Percentiles rank a stretch among this genome's conserved stretches.
These are phyloP conservation scores for Pachyrhizus erosus DNA, from an alignment of 306 rosid genomes.

Conservation along the genomic window DNA sequence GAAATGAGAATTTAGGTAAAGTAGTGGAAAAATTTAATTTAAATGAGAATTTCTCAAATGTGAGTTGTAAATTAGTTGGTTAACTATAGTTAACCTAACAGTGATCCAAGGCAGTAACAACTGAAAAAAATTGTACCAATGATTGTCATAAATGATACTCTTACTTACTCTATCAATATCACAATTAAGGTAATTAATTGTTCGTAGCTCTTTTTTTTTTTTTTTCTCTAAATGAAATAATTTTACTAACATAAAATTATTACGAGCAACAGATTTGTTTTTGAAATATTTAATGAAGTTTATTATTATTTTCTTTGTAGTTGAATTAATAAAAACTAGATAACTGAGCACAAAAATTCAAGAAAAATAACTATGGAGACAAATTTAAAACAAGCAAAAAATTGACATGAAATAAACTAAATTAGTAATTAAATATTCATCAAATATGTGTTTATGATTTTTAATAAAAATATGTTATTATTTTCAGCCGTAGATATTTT, in stretches of 20 bases:
- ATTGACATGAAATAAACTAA: neutral
- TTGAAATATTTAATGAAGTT: neutral
- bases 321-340: neutral
- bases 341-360: neutral
- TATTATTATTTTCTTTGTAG: neutral
- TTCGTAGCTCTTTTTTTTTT: too few relatives aligned
- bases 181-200: neutral
- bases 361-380: neutral
- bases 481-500: too few relatives aligned
- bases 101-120: neutral
- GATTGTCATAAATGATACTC: neutral
- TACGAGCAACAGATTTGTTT: neutral
- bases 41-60: neutral
- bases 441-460: too few relatives aligned
- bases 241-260: too few relatives aligned
- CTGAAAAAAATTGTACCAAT: neutral
- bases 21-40: neutral
- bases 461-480: too few relatives aligned
- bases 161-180: neutral
- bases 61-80: neutral
- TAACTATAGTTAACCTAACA: slow-evolving; percentile 29
- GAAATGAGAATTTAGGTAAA: neutral
- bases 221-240: too few relatives aligned
- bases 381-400: neutral
- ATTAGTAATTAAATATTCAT: too few relatives aligned